phyloP scores from a whole-genome alignment of 2,329 filamentous ascomycete genomes.

The Sphaerulina musiva region DNA sequence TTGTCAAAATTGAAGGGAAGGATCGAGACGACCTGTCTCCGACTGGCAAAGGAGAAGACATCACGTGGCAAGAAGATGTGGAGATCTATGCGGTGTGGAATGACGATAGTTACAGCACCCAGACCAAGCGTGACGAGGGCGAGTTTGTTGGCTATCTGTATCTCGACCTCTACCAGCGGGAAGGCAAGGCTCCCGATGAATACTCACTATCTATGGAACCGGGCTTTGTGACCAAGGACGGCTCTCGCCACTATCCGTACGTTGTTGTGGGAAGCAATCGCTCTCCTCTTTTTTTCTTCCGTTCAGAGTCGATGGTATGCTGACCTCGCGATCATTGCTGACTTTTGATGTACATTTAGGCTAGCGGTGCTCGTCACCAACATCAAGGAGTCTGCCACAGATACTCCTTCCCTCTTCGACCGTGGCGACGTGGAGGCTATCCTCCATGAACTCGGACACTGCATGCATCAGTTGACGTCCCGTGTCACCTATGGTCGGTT shows the following conservation, averaged over 20 bases:
- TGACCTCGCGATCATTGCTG: not conserved
- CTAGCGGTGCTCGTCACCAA: slow-evolving; percentile 1
- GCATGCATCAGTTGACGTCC: slow-evolving; percentile 12
- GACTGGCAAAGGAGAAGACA: slow-evolving; percentile 14
- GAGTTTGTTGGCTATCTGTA: slow-evolving; percentile 16
- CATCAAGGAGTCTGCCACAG: slow-evolving; percentile 1
- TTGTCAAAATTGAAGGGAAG: slow-evolving; percentile 42
- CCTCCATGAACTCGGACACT: slow-evolving; percentile 15
- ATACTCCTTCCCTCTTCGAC: slow-evolving; percentile 7
- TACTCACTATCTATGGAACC: slow-evolving; percentile 1
- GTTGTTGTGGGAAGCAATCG: not conserved
- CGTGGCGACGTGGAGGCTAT: slow-evolving; percentile 1
- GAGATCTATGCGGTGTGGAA: slow-evolving; percentile 15
- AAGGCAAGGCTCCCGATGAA: slow-evolving; percentile 3
- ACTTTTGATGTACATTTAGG: not conserved
- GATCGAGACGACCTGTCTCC: slow-evolving; percentile 54
- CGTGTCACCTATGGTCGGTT: not conserved
- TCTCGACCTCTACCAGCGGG: slow-evolving; percentile 6
- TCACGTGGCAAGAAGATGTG: slow-evolving; percentile 14
- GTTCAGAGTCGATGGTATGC: too few species aligned
- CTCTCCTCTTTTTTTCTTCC: too few species aligned
- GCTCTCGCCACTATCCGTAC: slow-evolving; percentile 9
- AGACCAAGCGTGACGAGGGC: not conserved
- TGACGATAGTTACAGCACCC: not conserved
- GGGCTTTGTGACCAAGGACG: slow-evolving; percentile 4